These are phyloP conservation scores for Neckera pumila DNA, from an alignment of 225 moss, liverwort and hornwort species.

Conservation along the genomic window DNA sequence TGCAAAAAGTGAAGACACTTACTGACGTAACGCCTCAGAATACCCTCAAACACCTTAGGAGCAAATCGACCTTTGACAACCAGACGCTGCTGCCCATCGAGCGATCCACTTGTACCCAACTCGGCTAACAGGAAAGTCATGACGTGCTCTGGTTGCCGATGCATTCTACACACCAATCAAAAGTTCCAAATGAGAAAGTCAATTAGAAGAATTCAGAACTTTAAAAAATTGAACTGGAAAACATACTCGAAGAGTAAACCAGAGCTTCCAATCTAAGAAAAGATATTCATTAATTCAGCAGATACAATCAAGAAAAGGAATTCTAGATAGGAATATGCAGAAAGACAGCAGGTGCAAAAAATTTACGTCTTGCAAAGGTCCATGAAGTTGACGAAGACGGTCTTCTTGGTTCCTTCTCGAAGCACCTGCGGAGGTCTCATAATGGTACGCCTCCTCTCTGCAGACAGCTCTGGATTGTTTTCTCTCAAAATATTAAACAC, in stretches of 20 bases:
- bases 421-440: constrained; percentile 97
- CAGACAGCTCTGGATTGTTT: constrained; percentile 92
- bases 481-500: constrained; percentile 84
- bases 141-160: constrained; percentile 91
- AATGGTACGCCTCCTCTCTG: constrained; percentile 80
- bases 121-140: constrained; percentile 91
- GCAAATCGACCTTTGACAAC: constrained; percentile 90
- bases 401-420: constrained; percentile 94
- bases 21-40: constrained; percentile 92
- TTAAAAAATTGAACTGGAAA: not conserved
- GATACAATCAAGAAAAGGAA: not conserved
- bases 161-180: constrained; percentile 48
- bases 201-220: not conserved
- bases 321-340: not conserved
- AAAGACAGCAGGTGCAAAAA: not conserved
- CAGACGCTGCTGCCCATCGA: constrained; percentile 84
- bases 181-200: not conserved
- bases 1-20: constrained; percentile 24
- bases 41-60: constrained; percentile 90
- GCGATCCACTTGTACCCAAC: constrained; percentile 79
- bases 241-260: not conserved
- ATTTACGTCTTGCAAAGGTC: constrained; percentile 86
- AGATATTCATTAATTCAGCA: not conserved
- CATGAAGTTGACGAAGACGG: constrained; percentile 92
- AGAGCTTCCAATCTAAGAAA: not conserved